These are phyloP conservation scores for Saksenaea oblongispora DNA, from an alignment of 371 early-diverging fungal species.

Conservation along the genomic window DNA sequence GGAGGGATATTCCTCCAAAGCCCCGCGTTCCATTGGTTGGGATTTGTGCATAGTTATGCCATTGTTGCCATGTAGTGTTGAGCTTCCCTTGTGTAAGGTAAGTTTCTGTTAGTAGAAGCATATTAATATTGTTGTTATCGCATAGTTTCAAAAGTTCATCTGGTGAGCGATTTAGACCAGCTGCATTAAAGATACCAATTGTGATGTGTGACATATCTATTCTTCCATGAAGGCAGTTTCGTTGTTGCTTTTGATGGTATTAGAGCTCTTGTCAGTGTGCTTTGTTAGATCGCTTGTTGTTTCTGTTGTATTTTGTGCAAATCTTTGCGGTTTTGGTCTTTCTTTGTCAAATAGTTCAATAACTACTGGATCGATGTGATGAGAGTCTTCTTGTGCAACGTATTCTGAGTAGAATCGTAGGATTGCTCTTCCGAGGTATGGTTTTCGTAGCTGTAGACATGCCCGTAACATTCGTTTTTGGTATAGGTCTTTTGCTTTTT, in stretches of 20 bases:
- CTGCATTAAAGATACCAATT: neutral
- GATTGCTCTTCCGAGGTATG: neutral
- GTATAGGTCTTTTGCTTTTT: neutral
- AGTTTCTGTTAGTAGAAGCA: neutral
- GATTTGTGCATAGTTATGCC: neutral
- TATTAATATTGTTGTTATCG: neutral
- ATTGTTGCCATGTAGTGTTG: no score
- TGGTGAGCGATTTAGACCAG: neutral
- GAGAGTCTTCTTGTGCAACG: neutral
- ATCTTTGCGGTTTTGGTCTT: neutral
- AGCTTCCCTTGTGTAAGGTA: neutral
- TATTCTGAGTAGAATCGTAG: neutral
- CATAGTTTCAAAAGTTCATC: neutral
- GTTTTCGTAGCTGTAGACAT: neutral
- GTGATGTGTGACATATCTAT: neutral
- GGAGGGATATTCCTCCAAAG: neutral
- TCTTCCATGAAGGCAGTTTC: neutral
- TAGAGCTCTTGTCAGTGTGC: neutral
- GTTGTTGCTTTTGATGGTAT: neutral
- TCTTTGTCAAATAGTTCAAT: neutral
- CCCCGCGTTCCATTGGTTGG: neutral
- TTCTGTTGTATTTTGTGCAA: neutral
- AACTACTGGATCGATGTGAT: neutral
- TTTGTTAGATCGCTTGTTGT: no score
- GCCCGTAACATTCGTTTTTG: neutral